Evolutionary conservation across 257 asterid genomes (phyloP), one percentile per base, ranked within the genome.

Genomic region (Pogostemon cablin): DNA sequence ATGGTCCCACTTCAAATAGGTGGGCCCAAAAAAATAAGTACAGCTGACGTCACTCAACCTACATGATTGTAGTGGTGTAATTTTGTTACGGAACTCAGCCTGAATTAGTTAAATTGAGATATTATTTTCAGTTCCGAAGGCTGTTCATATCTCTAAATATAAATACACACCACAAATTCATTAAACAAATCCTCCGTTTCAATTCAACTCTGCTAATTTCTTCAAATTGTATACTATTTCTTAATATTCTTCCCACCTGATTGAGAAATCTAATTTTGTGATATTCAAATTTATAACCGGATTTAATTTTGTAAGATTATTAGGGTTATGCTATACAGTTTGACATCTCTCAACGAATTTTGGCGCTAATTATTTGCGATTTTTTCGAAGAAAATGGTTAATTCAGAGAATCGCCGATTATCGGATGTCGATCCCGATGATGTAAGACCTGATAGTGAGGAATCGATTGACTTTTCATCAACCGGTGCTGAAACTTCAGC

Each of bases 361-460:
- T 32, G 55, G 5, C 1, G 20, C 20, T 11, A 53, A 38, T 61
- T 63, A 15, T 2, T 65, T 41, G 50, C 43, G 50, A 68, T 15
- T 46, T 39, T 55, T 48, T 57, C 10, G 57, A 20, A 10, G 40
- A 38, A 66, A 65, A 88, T 81, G 90, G 83, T 40, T 57, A 55
- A 82, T 48, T 76, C 86, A 3, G 80, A 73, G 59, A 65, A 81
- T 38, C 79, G 60, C 54, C 79, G 66, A 71, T 67, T 76, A 7
- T 6, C 42, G n/a, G 80, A 67, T 65, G 65, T 46, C 32, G 80
- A 80, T 39, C 74, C 65, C 17, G 69, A 5, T 4, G 80, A 78
- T 46, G 81, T 37, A n/a, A 67, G 43, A 9, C 66, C 75, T 69
- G 59, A 64, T 53, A 81, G 74, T 25, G 80, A 68, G 54, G 82